Evolutionary conservation across 352 stramenopile genomes (phyloP), one percentile per base, ranked within the genome.

Genomic region (Pythium scleroteichum): DNA sequence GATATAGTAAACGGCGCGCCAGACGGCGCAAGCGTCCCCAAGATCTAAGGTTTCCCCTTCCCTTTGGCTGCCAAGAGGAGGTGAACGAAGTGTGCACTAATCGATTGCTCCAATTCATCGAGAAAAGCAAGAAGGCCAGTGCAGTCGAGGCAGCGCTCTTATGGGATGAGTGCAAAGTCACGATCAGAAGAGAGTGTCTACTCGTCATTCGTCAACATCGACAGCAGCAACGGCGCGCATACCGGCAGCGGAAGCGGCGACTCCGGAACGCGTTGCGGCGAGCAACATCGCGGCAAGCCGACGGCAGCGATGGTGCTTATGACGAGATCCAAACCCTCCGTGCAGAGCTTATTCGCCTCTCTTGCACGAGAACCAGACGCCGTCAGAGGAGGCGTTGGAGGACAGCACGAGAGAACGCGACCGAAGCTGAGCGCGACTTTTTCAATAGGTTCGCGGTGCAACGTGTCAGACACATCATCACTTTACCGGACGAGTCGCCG

Each of bases 41-140:
- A 23, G n/a, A 29, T 1, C 17, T 65, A 0, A 8, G 29, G 29
- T 65, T 53, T 20, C 58, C 58, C 4, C 32, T 65, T 4, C 55
- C 55, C 3, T 41, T 39, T n/a, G 52, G 52, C 6, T 42, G 16
- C 24, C 7, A 17, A 9, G 41, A 60, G 17, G 16, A 4, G 17
- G 24, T 52, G 19, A 20, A 9, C 2, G 24, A 7, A 5, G 9
- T 52, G 1, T 44, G 24, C 9, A 13, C 14, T 3, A 6, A 13
- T 2, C 19, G 4, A 17, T 1, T 60, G 4, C 13, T 16, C 2
- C 29, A 4, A 17, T 44, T 44, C 17, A 44, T 44, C 13, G 38
- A 35, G 5, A 44, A 20, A 17, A 44, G 38, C 38, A 4, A n/a
- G 14, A 4, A 44, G 7, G 3, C 4, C 38, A 20, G 38, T 20